These are phyloP conservation scores for Jatropha multifida DNA, from an alignment of 441 rosid species.

Conservation along the genomic window DNA sequence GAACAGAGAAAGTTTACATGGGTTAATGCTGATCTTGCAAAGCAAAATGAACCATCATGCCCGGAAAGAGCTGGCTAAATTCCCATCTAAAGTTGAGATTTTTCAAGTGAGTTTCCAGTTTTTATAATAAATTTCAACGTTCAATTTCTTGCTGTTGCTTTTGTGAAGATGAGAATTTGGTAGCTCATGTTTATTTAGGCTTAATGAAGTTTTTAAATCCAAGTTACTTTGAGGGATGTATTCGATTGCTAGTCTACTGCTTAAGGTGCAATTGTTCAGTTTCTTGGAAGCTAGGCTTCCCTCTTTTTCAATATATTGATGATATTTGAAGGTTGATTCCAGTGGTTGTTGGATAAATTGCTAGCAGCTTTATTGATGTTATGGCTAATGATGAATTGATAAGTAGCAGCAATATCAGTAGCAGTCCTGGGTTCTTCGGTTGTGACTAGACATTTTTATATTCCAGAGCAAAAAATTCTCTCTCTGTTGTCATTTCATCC, in stretches of 20 bases:
- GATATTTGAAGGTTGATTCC: not conserved
- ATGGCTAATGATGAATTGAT: not conserved
- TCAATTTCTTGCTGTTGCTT: not conserved
- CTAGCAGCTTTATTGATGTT: not conserved
- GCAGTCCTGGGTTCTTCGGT: not conserved
- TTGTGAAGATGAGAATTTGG: not conserved
- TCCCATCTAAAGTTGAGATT: constrained; percentile 1
- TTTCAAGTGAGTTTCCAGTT: constrained; percentile 29
- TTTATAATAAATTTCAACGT: not conserved
- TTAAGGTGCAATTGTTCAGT: not conserved
- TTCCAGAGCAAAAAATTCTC: too few relatives aligned
- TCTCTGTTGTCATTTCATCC: not conserved
- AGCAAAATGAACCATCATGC: constrained; percentile 51
- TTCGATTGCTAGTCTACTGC: too few relatives aligned
- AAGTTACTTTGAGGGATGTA: too few relatives aligned
- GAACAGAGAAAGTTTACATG: constrained; percentile 22
- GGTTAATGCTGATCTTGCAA: constrained; percentile 47
- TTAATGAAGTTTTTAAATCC: too few relatives aligned
- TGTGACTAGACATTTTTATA: not conserved
- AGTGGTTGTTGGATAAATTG: not conserved
- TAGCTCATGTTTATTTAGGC: not conserved
- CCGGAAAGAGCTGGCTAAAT: constrained; percentile 25
- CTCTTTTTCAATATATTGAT: not conserved
- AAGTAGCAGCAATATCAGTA: not conserved
- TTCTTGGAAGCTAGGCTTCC: not conserved